Conservation (phyloP, 2,329 filamentous ascomycete genomes). For the Colletotrichum eremochloae region DNA sequence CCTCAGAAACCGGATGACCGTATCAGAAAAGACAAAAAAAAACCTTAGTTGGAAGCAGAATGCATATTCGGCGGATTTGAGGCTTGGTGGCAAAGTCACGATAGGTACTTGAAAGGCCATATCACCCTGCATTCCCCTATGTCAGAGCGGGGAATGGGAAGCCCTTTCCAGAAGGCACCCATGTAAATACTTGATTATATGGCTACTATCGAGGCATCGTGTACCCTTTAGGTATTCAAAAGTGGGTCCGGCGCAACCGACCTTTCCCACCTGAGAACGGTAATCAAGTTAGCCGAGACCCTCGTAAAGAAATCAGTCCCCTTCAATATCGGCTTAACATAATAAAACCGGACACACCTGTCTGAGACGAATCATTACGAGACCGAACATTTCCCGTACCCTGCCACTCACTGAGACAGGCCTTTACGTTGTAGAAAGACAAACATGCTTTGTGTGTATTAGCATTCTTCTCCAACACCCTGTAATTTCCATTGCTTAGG, state of each 20-base stretch:
- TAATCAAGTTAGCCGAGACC: conserved; percentile 12
- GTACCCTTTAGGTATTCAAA: background rate
- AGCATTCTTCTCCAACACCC: conserved; percentile 1
- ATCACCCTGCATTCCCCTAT: background rate
- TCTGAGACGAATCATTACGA: conserved; percentile 18
- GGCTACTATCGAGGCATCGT: background rate
- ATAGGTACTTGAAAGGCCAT: too few relatives aligned
- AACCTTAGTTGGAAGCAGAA: background rate
- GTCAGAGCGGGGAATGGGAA: background rate
- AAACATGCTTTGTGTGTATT: conserved; percentile 7
- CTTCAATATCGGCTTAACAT: conserved; percentile 32
- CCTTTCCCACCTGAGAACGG: background rate
- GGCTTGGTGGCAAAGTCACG: background rate
- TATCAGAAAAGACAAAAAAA: background rate
- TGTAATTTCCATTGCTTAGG: background rate
- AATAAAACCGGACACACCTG: conserved; percentile 14
- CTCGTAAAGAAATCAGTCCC: conserved; percentile 22
- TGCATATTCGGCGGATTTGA: background rate
- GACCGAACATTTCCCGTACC: conserved; percentile 17
- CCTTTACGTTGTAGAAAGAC: background rate
- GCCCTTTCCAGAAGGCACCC: conserved; percentile 10
- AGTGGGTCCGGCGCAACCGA: conserved; percentile 2
- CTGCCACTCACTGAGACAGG: conserved; percentile 24
- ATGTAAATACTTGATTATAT: conserved; percentile 14
- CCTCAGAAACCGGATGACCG: background rate